A percentile compares a stretch with the other conserved stretches of the same genome.
phyloP scores from a whole-genome alignment of 2,329 filamentous ascomycete species.

The Fusarium musae region DNA sequence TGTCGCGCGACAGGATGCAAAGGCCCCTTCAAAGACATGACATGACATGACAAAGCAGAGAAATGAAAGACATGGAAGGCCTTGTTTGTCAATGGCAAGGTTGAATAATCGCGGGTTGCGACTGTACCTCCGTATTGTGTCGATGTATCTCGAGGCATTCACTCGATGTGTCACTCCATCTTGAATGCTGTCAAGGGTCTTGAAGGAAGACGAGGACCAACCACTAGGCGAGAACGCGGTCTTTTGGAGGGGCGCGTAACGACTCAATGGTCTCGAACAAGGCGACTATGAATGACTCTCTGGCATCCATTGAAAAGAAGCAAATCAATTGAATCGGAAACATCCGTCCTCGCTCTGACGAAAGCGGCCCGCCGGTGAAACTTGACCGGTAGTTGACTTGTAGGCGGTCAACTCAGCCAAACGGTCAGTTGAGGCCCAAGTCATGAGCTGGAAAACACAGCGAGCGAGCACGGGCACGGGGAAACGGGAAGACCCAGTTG shows the following conservation, averaged over 20 bases:
- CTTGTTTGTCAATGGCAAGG: not conserved
- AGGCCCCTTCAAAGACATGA: conserved; percentile 1
- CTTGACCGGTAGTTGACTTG: conserved; percentile 5
- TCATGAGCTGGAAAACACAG: conserved; percentile 7
- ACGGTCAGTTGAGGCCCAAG: conserved; percentile 28
- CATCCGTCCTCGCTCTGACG: conserved; percentile 26
- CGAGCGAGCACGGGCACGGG: conserved; percentile 23
- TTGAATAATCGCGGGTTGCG: not conserved
- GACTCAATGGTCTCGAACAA: conserved; percentile 6
- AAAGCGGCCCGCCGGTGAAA: conserved; percentile 7
- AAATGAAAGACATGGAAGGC: conserved; percentile 5
- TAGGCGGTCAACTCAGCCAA: conserved; percentile 32
- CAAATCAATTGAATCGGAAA: conserved; percentile 5
- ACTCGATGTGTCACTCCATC: conserved; percentile 23
- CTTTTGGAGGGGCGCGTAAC: conserved; percentile 2
- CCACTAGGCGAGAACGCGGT: not conserved
- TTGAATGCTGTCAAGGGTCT: conserved; percentile 11
- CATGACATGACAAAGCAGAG: conserved; percentile 14
- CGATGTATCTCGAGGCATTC: conserved; percentile 18
- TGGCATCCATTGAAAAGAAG: not conserved
- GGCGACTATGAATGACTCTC: conserved; percentile 17
- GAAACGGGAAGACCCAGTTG: conserved; percentile 32
- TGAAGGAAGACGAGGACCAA: not conserved
- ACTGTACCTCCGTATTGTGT: not conserved
- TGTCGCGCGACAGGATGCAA: conserved; percentile 13